Evolutionary conservation across 331 rosid species (phyloP), one percentile per base, ranked within the genome.

Genomic region (Saraca asoca): DNA sequence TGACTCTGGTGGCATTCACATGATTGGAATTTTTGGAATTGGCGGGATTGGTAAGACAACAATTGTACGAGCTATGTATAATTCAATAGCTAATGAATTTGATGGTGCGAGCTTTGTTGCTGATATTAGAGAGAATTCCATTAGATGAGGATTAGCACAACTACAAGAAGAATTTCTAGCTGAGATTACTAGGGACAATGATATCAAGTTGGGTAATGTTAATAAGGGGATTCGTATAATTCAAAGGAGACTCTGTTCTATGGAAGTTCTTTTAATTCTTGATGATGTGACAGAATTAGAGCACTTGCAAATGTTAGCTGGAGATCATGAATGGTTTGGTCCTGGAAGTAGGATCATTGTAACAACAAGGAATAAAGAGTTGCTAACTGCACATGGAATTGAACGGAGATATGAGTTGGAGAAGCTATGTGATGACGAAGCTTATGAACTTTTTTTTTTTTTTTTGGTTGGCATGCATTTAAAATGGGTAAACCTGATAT

Each of bases 341-440:
- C 0, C 13, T 0, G 84, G 81, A 0, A 75, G 81, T 14, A 73
- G 66, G 53, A 48, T 82, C 35, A 39, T 82, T 4, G 61, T 79
- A 1, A 78, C 83, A 12, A 54, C 83, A 0, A 66, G 87, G 35
- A 38, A 78, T 19, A 75, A 68, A 41, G 75, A 60, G 19, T 52
- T 82, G 65, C 45, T 82, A 18, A 11, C 15, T 9, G 7, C 12
- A 0, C 87, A 71, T n/a, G 70, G 62, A 9, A 54, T 82, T 42
- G 53, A 67, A 7, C 57, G 14, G 42, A 45, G 12, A 34, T 68
- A 64, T 17, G 57, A 72, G 10, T 69, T 68, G 0, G 13, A 71
- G 17, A 58, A 7, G 15, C 58, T 78, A 6, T 20, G 52, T 4
- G 0, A 59, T 12, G 13, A 41, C 5, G 75, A 68, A 5, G 62